Conservation (phyloP, 495 filamentous ascomycete genomes). For the Hyaloscypha hepaticicola region DNA sequence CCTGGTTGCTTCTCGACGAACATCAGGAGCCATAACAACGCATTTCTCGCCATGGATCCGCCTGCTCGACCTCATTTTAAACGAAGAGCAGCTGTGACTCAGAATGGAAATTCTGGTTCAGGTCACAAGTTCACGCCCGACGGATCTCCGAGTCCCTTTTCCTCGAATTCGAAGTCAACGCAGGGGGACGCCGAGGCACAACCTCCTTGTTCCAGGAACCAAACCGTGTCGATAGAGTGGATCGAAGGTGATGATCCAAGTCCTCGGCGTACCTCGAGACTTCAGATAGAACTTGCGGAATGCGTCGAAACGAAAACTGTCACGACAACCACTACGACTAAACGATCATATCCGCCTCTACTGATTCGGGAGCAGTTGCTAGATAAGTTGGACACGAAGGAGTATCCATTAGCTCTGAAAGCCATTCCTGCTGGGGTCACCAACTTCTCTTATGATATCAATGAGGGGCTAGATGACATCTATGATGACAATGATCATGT, state of each 20-base stretch:
- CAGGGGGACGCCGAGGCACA: constrained; percentile 11
- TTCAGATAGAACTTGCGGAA: constrained; percentile 53
- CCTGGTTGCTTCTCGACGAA: constrained; percentile 1
- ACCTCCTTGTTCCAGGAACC: constrained; percentile 18
- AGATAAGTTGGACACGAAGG: constrained; percentile 75
- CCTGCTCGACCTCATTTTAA: constrained; percentile 16
- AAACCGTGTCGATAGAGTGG: constrained; percentile 29
- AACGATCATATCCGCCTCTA: constrained; percentile 82
- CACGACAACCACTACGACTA: constrained; percentile 94
- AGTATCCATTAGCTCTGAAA: constrained; percentile 81
- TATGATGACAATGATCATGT: not conserved
- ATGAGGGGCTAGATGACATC: constrained; percentile 32
- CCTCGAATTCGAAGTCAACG: constrained; percentile 25
- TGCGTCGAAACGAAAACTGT: constrained; percentile 66
- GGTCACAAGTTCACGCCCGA: constrained; percentile 17
- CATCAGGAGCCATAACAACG: not conserved
- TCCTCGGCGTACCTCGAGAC: constrained; percentile 21
- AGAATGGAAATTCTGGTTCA: not conserved
- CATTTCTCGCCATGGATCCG: constrained; percentile 24
- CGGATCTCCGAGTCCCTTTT: constrained; percentile 29
- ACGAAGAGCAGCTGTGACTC: constrained; percentile 14
- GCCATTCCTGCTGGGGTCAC: constrained; percentile 76
- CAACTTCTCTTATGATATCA: constrained; percentile 70
- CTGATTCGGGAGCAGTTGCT: constrained; percentile 73
- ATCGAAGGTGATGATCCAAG: constrained; percentile 24